phyloP scores from a whole-genome alignment of 1,284 basidiomycete species.

The Tilletia walkeri region DNA sequence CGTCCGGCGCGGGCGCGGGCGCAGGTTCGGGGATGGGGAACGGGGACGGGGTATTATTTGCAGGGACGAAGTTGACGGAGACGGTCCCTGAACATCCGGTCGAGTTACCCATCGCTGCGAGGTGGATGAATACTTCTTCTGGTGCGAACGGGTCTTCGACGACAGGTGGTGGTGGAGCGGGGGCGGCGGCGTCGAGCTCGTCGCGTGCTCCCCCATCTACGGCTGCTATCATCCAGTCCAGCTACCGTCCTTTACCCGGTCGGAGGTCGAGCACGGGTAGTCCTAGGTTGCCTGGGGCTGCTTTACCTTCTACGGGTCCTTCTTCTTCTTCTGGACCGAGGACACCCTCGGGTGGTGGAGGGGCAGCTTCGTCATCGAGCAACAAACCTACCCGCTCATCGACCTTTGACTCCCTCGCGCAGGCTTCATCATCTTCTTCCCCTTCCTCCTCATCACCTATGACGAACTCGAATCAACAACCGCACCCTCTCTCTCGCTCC shows the following conservation, averaged over 20 bases:
- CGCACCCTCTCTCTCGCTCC: neutral
- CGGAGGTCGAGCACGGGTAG: slow-evolving; percentile 3
- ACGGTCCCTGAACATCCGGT: slow-evolving; percentile 14
- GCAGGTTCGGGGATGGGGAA: too few relatives aligned
- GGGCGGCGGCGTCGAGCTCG: too few relatives aligned
- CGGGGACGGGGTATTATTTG: too few relatives aligned
- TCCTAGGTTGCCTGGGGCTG: neutral
- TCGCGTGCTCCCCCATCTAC: neutral
- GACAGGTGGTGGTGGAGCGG: neutral
- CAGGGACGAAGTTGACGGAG: too few relatives aligned
- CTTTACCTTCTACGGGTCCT: neutral
- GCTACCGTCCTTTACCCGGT: neutral
- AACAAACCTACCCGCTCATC: neutral
- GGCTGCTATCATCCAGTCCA: slow-evolving; percentile 7
- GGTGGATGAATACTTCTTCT: slow-evolving; percentile 34
- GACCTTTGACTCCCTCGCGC: neutral
- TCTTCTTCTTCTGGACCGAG: too few relatives aligned
- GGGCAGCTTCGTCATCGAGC: neutral
- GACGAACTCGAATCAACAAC: neutral
- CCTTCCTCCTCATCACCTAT: neutral
- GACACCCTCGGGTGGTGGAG: too few relatives aligned
- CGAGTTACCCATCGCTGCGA: slow-evolving; percentile 42
- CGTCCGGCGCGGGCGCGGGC: neutral
- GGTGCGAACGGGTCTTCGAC: too few relatives aligned
- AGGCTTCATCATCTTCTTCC: neutral